Percentiles rank a stretch among this genome's conserved stretches.
Conservation (phyloP, 345 rosid genomes). For the Populus davidiana region DNA sequence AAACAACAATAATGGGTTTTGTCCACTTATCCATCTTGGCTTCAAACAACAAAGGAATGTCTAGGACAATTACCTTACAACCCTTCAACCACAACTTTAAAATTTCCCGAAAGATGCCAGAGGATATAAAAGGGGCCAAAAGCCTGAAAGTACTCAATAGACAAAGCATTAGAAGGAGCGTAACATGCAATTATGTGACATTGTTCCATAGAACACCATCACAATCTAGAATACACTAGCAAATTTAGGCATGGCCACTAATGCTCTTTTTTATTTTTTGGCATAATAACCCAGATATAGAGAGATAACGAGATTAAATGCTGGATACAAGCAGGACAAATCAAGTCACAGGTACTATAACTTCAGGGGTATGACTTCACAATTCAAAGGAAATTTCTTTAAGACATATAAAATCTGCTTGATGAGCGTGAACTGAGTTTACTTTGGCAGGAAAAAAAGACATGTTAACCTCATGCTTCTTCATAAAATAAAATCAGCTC, state of each 20-base stretch:
- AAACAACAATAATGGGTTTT: conserved; percentile 66
- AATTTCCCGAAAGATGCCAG: conserved; percentile 60
- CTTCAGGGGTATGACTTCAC: not conserved
- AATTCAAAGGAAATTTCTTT: not conserved
- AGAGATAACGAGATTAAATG: not conserved
- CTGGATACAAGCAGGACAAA: not conserved
- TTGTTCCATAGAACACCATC: not conserved
- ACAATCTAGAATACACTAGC: not conserved
- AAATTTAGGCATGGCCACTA: not conserved
- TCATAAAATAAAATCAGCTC: not conserved
- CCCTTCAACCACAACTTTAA: conserved; percentile 74
- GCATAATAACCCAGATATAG: not conserved
- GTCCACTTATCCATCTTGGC: conserved; percentile 85
- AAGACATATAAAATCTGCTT: not conserved
- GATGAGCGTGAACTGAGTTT: not conserved
- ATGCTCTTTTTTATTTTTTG: not conserved
- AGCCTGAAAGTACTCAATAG: conserved; percentile 40
- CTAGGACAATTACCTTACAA: conserved; percentile 64
- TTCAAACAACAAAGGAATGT: conserved; percentile 80
- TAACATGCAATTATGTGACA: not conserved
- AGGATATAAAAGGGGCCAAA: conserved; percentile 78
- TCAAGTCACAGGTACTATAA: not conserved
- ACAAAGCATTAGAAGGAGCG: not conserved
- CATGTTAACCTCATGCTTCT: not conserved
- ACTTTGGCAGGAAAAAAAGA: not conserved